Base-by-base conservation (phyloP, 768 basidiomycete species). In the Kwoniella botswanensis region DNA sequence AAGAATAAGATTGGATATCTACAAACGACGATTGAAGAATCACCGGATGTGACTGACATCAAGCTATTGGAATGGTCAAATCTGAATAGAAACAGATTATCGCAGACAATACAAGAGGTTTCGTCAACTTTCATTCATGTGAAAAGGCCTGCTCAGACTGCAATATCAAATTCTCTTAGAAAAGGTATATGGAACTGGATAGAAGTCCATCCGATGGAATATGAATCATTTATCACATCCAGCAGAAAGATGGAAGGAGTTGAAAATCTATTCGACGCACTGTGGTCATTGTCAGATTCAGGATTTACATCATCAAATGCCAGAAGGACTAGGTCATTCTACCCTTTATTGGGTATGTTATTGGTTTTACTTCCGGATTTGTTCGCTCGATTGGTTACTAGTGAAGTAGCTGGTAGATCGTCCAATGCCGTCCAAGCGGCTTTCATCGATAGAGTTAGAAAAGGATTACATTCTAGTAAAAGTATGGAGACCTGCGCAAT, bases 111-210 rank as follows among this genome's bases (percentile, higher is more conserved):
- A 55, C 90, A 90, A 80, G 94, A 95, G 79, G 79, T 94, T 1
- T 91, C 92, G 0, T 92, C 91, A 1, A 86, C 93, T 4, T 88
- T 96, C 35, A 88, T 95, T 24, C 92, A 91, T 78, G 91, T 96
- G 89, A 89, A 88, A 73, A 87, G 86, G 43, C 89, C 92, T 52
- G 88, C 90, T 0, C 92, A 93, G 68, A 82, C 87, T 15, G 89
- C 91, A 0, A 87, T 94, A 59, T 89, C 93, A 0, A 85, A 88
- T 29, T 88, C 91, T 29, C 86, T 96, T 44, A 88, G 93, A 22
- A 86, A 88, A 35, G 92, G 92, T 1, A 86, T 96, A 29, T 95
- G 94, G 93, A 93, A 91, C 72, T 96, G 93, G 93, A 89, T 95
- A 42, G 89, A 91, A 41, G 85, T 88, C 24, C 92, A 90, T 77